These are phyloP conservation scores for Gossypium turneri DNA, from an alignment of 345 rosid species.

Conservation along the genomic window DNA sequence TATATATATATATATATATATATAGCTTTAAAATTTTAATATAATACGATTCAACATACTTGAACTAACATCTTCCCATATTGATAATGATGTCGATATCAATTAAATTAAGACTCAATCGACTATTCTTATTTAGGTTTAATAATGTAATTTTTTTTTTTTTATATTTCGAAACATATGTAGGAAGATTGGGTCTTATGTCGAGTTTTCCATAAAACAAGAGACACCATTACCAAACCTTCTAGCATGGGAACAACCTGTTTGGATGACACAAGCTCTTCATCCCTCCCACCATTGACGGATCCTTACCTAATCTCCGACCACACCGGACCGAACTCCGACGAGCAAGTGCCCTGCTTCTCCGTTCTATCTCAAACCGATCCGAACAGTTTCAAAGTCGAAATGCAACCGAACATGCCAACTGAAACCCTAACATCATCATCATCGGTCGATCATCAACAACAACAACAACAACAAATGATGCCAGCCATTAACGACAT, in stretches of 20 bases:
- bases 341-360: conserved; percentile 96
- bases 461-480: not conserved
- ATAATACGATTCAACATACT: too few species aligned
- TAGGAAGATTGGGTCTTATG: conserved; percentile 94
- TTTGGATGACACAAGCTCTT: conserved; percentile 45
- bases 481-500: conserved; percentile 1
- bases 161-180: not conserved
- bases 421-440: not conserved
- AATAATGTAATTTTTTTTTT: not conserved
- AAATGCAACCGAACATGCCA: conserved; percentile 7
- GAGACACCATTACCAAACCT: conserved; percentile 33
- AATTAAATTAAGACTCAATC: too few species aligned
- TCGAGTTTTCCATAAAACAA: conserved; percentile 58
- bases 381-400: conserved; percentile 19
- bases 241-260: conserved; percentile 42
- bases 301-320: conserved; percentile 67
- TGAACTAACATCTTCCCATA: fast-evolving
- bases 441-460: not conserved
- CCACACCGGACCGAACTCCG: conserved; percentile 36
- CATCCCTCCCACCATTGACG: conserved; percentile 56
- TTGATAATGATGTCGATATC: not conserved
- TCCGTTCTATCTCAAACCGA: conserved; percentile 56
- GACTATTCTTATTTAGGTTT: too few species aligned
- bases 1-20: too few species aligned
- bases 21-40: too few species aligned